Evolutionary conservation across 164 flowering plant species (phyloP).

Genomic region (Brasenia schreberi): DNA sequence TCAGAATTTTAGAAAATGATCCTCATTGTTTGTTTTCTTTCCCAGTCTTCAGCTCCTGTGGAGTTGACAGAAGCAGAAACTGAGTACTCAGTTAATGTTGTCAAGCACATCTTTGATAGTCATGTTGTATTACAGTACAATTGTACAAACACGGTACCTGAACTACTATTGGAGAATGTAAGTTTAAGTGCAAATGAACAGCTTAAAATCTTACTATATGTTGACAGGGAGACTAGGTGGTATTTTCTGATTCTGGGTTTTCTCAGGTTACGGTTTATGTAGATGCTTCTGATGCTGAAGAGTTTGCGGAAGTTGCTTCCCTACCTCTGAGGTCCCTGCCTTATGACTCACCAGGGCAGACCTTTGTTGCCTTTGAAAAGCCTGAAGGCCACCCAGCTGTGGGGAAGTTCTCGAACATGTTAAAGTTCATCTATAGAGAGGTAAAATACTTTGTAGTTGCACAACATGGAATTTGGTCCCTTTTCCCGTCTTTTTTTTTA

Average conservation of each 20-base stretch:
- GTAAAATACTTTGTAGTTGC: constrained; percentile 18
- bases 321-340: constrained; percentile 85
- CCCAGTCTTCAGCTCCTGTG: constrained; percentile 83
- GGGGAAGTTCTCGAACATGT: constrained; percentile 76
- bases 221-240: neutral
- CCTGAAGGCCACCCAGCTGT: constrained; percentile 68
- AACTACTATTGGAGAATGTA: constrained; percentile 88
- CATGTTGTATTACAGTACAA: constrained; percentile 94
- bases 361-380: constrained; percentile 88
- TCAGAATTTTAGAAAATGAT: neutral
- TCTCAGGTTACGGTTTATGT: constrained; percentile 71
- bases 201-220: too few relatives aligned
- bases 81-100: constrained; percentile 93
- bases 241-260: constrained; percentile 1
- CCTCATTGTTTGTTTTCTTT: neutral
- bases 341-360: constrained; percentile 90
- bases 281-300: constrained; percentile 98
- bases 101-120: constrained; percentile 83
- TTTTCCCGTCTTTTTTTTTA: neutral
- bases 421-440: constrained; percentile 86
- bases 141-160: constrained; percentile 94
- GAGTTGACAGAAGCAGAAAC: constrained; percentile 98
- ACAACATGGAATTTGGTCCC: neutral
- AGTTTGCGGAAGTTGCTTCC: constrained; percentile 56
- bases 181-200: neutral